A percentile compares a stretch with the other conserved stretches of the same genome.
Conservation (phyloP, 2,329 filamentous ascomycete species). For the Blumeriella jaapii region DNA sequence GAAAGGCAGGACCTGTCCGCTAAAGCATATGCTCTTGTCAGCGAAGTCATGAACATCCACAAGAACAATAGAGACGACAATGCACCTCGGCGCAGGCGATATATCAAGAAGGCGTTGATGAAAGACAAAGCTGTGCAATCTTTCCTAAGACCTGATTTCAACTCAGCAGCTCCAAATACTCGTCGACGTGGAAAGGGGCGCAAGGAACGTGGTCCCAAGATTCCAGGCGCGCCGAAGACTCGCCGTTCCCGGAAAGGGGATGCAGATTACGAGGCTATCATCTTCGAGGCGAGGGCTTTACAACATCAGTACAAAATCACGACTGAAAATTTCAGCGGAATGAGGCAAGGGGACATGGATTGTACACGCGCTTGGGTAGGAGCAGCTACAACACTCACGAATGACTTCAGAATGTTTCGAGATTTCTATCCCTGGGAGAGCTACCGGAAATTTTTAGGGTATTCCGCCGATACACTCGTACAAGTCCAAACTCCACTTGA, state of each 20-base stretch:
- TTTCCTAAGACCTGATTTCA: slow-evolving; percentile 5
- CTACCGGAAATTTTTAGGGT: slow-evolving; percentile 46
- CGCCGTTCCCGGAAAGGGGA: no score
- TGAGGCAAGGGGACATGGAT: slow-evolving; percentile 21
- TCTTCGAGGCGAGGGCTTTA: slow-evolving; percentile 1
- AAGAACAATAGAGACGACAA: no score
- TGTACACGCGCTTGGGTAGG: slow-evolving; percentile 39
- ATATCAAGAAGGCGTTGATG: not conserved
- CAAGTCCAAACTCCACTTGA: slow-evolving; percentile 22
- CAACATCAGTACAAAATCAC: not conserved
- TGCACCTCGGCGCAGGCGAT: slow-evolving; percentile 15
- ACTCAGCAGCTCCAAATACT: slow-evolving; percentile 15
- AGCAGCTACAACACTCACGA: slow-evolving; percentile 46
- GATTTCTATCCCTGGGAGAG: slow-evolving; percentile 57
- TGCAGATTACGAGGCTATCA: not conserved
- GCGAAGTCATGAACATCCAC: slow-evolving; percentile 61
- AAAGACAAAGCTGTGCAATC: slow-evolving; percentile 1
- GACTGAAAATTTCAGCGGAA: slow-evolving; percentile 24
- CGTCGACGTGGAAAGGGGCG: not conserved
- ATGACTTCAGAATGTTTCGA: slow-evolving; percentile 52
- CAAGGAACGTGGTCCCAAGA: no score
- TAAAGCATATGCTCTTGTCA: slow-evolving; percentile 65
- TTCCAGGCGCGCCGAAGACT: no score
- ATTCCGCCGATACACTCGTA: slow-evolving; percentile 12
- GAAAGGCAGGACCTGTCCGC: slow-evolving; percentile 62